Evolutionary conservation across 2,329 filamentous ascomycete genomes (phyloP).

Genomic region (Alternaria triticimaculans): DNA sequence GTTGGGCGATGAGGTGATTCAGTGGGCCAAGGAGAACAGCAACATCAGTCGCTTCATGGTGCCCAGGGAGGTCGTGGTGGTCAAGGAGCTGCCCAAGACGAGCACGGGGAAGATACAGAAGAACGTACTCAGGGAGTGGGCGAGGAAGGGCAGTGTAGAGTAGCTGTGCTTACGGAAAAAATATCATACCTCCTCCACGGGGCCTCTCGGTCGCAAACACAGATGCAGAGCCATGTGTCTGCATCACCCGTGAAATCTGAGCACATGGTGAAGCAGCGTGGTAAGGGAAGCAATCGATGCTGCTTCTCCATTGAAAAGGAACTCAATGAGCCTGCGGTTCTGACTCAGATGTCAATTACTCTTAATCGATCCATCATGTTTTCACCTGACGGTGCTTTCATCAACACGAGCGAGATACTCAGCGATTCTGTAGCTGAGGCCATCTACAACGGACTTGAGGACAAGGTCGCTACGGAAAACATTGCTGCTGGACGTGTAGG

Average conservation of each 20-base stretch:
- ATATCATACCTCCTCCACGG: background rate
- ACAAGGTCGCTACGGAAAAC: background rate
- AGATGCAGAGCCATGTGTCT: background rate
- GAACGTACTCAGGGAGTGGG: slow-evolving; percentile 89
- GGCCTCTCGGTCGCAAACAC: background rate
- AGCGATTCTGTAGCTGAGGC: background rate
- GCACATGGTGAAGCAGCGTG: background rate
- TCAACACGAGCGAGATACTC: background rate
- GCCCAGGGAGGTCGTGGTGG: slow-evolving; percentile 73
- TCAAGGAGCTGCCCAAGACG: slow-evolving; percentile 92
- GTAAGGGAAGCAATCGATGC: background rate
- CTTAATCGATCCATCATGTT: background rate
- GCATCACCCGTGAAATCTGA: background rate
- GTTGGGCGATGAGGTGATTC: slow-evolving; percentile 74
- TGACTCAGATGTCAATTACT: background rate
- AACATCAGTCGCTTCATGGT: slow-evolving; percentile 92
- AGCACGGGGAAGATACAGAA: slow-evolving; percentile 97
- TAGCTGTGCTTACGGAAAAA: background rate
- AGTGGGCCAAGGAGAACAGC: slow-evolving; percentile 83
- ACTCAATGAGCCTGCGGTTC: background rate
- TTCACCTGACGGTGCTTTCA: background rate
- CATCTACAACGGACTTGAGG: background rate
- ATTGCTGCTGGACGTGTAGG: background rate
- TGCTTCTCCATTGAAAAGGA: background rate
- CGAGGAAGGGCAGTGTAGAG: slow-evolving; percentile 58